A percentile compares a stretch with the other conserved stretches of the same genome.
Evolutionary conservation across 2,329 filamentous ascomycete species (phyloP).

Genomic region (Scedosporium dehoogii): DNA sequence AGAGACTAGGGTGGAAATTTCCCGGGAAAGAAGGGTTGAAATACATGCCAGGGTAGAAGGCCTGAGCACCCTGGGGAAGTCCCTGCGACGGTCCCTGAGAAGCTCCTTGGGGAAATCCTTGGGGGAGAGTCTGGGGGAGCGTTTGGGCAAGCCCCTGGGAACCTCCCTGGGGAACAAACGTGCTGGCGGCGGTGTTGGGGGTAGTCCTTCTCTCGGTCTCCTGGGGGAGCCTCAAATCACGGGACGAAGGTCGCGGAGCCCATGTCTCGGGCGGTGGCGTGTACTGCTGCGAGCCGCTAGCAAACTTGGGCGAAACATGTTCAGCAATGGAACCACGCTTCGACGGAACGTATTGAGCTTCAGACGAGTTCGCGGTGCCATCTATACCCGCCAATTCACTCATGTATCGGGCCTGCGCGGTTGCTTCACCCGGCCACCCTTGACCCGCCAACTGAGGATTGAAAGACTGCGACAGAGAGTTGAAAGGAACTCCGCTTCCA

Average conservation of each 20-base stretch:
- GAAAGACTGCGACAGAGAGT: not conserved
- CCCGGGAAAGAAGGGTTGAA: conserved; percentile 18
- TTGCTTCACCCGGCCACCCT: not conserved
- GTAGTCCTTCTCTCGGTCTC: conserved; percentile 29
- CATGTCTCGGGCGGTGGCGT: conserved; percentile 25
- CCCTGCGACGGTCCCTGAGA: no score
- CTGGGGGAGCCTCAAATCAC: conserved; percentile 20
- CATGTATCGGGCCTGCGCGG: not conserved
- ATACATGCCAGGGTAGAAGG: conserved; percentile 23
- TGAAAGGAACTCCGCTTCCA: not conserved
- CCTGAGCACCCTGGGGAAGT: conserved; percentile 14
- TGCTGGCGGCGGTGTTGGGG: conserved; percentile 21
- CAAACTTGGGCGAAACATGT: conserved; percentile 11
- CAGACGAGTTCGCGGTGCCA: not conserved
- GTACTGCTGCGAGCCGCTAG: conserved; percentile 16
- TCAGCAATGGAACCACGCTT: not conserved
- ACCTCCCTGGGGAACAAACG: conserved; percentile 14
- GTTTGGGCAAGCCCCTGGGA: no score
- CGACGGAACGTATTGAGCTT: not conserved
- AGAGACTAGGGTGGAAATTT: conserved; percentile 25
- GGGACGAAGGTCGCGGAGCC: conserved; percentile 23
- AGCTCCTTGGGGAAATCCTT: no score
- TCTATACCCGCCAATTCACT: not conserved
- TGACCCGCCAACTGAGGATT: not conserved
- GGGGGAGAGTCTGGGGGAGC: no score